A percentile compares a stretch with the other conserved stretches of the same genome.
Conservation (phyloP, 768 basidiomycete genomes). For the Lentinus brumalis region DNA sequence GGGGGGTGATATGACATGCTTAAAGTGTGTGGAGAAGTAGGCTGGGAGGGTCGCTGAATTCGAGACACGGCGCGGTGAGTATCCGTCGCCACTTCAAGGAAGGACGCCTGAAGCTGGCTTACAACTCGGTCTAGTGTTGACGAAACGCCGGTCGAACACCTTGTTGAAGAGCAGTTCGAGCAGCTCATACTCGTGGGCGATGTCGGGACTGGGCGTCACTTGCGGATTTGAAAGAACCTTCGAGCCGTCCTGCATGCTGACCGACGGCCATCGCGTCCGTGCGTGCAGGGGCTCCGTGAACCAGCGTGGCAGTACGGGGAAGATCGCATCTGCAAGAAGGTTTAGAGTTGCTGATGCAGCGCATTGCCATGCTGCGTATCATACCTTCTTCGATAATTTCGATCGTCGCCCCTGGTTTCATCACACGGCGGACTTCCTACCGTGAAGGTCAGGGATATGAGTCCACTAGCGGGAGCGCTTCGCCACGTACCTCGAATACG, state of each 20-base stretch:
- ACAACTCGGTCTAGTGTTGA: constrained; percentile 72
- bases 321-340: constrained; percentile 58
- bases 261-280: constrained; percentile 37
- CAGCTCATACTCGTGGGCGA: constrained; percentile 66
- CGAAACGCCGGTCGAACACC: constrained; percentile 70
- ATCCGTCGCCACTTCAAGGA: background rate
- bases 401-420: constrained; percentile 67
- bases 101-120: constrained; percentile 22
- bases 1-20: constrained; percentile 62
- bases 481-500: constrained; percentile 59
- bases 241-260: constrained; percentile 36
- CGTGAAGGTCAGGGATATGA: constrained; percentile 1
- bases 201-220: background rate
- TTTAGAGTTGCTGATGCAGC: background rate
- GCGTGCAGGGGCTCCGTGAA: constrained; percentile 70
- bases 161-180: constrained; percentile 67
- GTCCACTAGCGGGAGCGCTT: background rate
- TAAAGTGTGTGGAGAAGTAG: constrained; percentile 70
- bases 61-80: background rate
- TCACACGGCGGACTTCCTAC: constrained; percentile 72
- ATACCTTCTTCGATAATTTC: constrained; percentile 75
- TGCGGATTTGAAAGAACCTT: background rate
- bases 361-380: constrained; percentile 16
- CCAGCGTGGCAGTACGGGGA: constrained; percentile 74
- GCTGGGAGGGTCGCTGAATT: constrained; percentile 61